Percentiles rank a stretch among this genome's conserved stretches.
These are phyloP conservation scores for Tolypocladium paradoxum DNA, from an alignment of 2,329 filamentous ascomycete species.

Conservation along the genomic window DNA sequence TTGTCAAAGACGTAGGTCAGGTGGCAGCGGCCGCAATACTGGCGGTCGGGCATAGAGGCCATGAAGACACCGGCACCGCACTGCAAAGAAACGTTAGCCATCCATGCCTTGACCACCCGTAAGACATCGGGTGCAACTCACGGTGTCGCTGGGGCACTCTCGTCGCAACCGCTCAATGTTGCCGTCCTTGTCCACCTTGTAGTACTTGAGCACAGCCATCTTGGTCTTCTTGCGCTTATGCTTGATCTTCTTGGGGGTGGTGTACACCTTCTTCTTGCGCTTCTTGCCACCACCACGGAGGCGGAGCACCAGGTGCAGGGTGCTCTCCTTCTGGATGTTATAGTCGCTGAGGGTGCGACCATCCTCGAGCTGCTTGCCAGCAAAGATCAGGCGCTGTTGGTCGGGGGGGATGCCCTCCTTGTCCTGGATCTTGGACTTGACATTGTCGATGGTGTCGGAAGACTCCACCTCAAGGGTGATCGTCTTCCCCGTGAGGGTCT, in stretches of 20 bases:
- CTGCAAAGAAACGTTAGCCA: conserved; percentile 30
- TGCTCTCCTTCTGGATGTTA: conserved; percentile 99
- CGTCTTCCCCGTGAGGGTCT: conserved; percentile 96
- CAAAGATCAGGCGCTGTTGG: conserved; percentile 99
- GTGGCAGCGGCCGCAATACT: conserved; percentile 80
- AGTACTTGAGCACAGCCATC: conserved; percentile 99
- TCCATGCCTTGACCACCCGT: too few species aligned
- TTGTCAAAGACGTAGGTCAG: conserved; percentile 66
- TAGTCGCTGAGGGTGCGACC: conserved; percentile 98
- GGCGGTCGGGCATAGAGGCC: conserved; percentile 99
- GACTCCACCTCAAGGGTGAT: conserved; percentile 99
- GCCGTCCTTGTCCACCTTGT: conserved; percentile 99
- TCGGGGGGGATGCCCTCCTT: conserved; percentile 99
- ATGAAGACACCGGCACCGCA: conserved; percentile 99
- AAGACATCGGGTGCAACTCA: conserved; percentile 35
- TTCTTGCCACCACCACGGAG: conserved; percentile 99
- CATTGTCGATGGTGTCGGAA: conserved; percentile 99
- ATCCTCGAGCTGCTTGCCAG: conserved; percentile 99
- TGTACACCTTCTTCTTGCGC: conserved; percentile 99
- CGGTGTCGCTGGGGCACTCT: conserved; percentile 88
- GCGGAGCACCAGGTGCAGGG: conserved; percentile 93
- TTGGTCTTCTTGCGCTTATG: conserved; percentile 99
- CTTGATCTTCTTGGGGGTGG: conserved; percentile 99
- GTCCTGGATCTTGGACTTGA: conserved; percentile 98
- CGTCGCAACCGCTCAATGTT: conserved; percentile 99